Evolutionary conservation across 495 filamentous ascomycete genomes (phyloP), one percentile per base, ranked within the genome.

Genomic region (Neurospora sp.): DNA sequence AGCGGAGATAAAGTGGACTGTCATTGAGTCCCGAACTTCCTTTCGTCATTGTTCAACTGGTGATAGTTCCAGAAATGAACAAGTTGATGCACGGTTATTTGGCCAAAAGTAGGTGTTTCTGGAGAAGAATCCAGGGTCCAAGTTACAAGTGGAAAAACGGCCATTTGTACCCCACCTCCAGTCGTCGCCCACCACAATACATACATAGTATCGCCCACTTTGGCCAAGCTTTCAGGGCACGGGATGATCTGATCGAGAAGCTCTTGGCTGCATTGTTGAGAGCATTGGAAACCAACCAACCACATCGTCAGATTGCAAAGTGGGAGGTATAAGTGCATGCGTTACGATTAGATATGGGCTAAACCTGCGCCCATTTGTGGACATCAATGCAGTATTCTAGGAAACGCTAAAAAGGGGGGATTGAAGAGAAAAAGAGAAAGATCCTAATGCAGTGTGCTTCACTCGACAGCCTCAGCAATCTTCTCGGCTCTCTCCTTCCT

Each of bases 401-500:
- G 14, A 66, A 66, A 66, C 54, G 54, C 54, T 66, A 35, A 66
- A 4, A 18, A 0, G 23, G 54, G 54, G 27, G 27, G 35, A 35
- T 66, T 8, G 14, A 4, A 35, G 27, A 18, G 3, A 18, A 66
- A 35, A 35, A 35, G 54, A 35, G 27, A 14, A 62, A 37, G 27
- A 66, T 66, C 27, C 4, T 12, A 7, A 66, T 35, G 12, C 12
- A 9, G 11, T 7, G 14, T 66, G 27, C 54, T 66, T 66, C 27
- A 66, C 54, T 66, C 54, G 7, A 66, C 54, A 23, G 9, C 74
- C 59, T 76, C 75, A 2, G 39, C 77, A 48, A 79, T 38, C 74
- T 79, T 74, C 72, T 72, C 78, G 38, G 75, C 77, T 59, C 78
- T 75, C 72, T 77, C 78, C 69, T 79, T 80, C 70, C 77, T 76